Conservation (phyloP, 257 asterid species). For the Plantago major region DNA sequence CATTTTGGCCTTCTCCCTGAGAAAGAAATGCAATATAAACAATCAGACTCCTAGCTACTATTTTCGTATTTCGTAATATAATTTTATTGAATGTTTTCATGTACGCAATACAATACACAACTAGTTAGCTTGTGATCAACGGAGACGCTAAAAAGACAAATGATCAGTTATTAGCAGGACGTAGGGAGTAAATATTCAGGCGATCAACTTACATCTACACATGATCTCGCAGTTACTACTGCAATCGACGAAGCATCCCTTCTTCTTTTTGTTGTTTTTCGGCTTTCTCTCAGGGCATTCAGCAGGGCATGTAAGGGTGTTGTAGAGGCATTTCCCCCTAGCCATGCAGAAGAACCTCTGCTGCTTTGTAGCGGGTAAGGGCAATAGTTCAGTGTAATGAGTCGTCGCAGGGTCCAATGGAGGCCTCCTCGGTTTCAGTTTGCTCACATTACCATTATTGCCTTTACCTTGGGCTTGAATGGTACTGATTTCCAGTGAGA, state of each 20-base stretch:
- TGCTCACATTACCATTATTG: constrained; percentile 9
- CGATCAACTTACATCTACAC: constrained; percentile 51
- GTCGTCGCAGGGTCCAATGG: constrained; percentile 36
- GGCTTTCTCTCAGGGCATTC: constrained; percentile 60
- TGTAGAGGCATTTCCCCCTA: constrained; percentile 34
- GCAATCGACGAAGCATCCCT: constrained; percentile 63
- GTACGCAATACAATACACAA: too few species aligned
- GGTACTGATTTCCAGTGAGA: constrained; percentile 33
- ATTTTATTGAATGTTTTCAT: too few species aligned
- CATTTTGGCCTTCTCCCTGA: constrained; percentile 68
- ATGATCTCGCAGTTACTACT: constrained; percentile 57
- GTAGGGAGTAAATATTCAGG: background rate
- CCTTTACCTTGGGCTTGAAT: constrained; percentile 40
- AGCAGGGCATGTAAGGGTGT: constrained; percentile 48
- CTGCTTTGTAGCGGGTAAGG: constrained; percentile 36
- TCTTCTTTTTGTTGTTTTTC: constrained; percentile 44
- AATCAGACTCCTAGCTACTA: background rate
- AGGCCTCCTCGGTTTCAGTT: constrained; percentile 15
- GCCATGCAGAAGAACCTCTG: constrained; percentile 45
- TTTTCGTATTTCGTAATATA: too few species aligned
- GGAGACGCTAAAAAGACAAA: too few species aligned
- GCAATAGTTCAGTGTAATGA: constrained; percentile 28
- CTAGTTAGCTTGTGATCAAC: too few species aligned
- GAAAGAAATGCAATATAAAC: background rate
- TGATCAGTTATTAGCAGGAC: too few species aligned